Percentiles rank a stretch among this genome's conserved stretches.
Evolutionary conservation across 2,329 filamentous ascomycete species (phyloP).

Genomic region (Ophiognomonia clavigignenti-juglandacearum): DNA sequence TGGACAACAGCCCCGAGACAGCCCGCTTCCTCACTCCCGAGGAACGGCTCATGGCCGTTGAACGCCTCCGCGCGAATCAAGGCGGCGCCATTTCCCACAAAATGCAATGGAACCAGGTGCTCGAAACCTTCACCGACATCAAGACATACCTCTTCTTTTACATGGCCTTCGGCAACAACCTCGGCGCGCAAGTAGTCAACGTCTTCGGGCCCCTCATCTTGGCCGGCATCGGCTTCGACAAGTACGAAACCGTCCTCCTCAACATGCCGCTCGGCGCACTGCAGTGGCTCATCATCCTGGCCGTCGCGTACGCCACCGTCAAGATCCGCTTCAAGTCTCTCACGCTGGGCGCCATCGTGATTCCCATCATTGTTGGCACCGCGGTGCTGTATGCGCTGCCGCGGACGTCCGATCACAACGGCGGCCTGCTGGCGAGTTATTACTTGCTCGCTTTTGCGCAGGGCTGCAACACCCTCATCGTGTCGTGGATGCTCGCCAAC

Average conservation of each 20-base stretch:
- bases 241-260: slow-evolving; percentile 52
- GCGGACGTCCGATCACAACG: slow-evolving; percentile 34
- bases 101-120: slow-evolving; percentile 63
- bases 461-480: slow-evolving; percentile 59
- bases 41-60: slow-evolving; percentile 64
- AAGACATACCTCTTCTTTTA: slow-evolving; percentile 56
- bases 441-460: slow-evolving; percentile 64
- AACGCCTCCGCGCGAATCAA: slow-evolving; percentile 68
- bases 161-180: slow-evolving; percentile 58
- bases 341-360: slow-evolving; percentile 47
- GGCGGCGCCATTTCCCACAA: slow-evolving; percentile 69
- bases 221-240: slow-evolving; percentile 54
- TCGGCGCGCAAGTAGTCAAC: slow-evolving; percentile 59
- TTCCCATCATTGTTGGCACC: slow-evolving; percentile 57
- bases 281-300: slow-evolving; percentile 55
- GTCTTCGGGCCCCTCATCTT: slow-evolving; percentile 63
- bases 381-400: slow-evolving; percentile 52
- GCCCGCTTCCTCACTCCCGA: slow-evolving; percentile 56
- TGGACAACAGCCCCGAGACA: slow-evolving; percentile 55
- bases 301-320: slow-evolving; percentile 53
- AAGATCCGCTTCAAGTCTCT: slow-evolving; percentile 52
- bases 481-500: slow-evolving; percentile 66
- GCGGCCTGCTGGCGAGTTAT: slow-evolving; percentile 53
- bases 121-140: slow-evolving; percentile 41
- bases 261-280: slow-evolving; percentile 64